Base-by-base conservation (phyloP, 2,329 filamentous ascomycete species). In the Eurotiales sp. region DNA sequence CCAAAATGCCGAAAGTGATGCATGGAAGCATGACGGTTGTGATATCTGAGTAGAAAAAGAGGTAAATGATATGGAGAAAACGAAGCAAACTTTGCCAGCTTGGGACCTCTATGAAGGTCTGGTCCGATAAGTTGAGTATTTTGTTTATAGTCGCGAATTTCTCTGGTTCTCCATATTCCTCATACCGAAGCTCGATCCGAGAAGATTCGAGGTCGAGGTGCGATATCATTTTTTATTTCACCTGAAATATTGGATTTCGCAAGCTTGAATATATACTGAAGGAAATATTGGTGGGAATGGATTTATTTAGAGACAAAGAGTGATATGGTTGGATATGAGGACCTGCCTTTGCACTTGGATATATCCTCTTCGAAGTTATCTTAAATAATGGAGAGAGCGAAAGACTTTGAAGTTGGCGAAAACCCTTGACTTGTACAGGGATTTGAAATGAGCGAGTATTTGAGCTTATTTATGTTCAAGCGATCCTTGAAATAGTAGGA, bases 1-100 rank as follows among this genome's bases (percentile, higher is more conserved):
- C 51, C 32, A 53, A 12, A n/a, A 53, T 49, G 22, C 39, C 51
- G 36, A 53, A 53, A 14, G 46, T 53, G 39, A 53, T 53, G 34
- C 51, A 40, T 21, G 51, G 51, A 43, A 53, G 48, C 25, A 53
- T 49, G 12, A 53, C 51, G 2, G 51, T 53, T 12, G 51, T 53
- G 25, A 53, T 53, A 19, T 53, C 51, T 4, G 51, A 53, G 36
- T 53, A 54, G 14, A 48, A 53, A 4, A 46, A 48, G 37, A 43
- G 34, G 44, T 43, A 46, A n/a, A 49, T 47, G 19, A 51, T 46
- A 42, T 53, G 15, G 45, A 50, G 30, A 30, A 50, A 43, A 8
- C 47, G 39, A 25, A 43, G 6, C 2, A 23, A 15, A 42, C 34
- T 27, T 2, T 43, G 21, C 21, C 17, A 21, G n/a, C 19, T 22